Conservation (phyloP, 306 rosid genomes). For the Cajanus cajan region DNA sequence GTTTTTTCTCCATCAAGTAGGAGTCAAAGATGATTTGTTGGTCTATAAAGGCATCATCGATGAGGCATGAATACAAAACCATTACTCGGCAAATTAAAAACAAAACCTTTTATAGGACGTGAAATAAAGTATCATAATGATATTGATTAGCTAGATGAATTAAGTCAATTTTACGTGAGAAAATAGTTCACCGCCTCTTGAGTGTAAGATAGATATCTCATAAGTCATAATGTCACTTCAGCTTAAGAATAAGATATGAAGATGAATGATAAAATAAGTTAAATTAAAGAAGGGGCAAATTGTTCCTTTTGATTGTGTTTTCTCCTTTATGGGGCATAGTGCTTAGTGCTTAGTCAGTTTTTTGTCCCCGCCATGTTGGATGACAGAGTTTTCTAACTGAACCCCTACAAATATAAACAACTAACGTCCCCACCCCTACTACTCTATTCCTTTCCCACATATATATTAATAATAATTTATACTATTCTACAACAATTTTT, state of each 20-base stretch:
- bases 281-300: conserved; percentile 5
- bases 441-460: not conserved
- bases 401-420: not conserved
- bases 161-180: not conserved
- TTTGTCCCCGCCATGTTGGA: conserved; percentile 43
- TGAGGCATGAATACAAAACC: conserved; percentile 10
- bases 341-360: conserved; percentile 41
- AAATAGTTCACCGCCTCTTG: conserved; percentile 18
- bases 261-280: not conserved
- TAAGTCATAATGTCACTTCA: conserved; percentile 24
- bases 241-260: conserved; percentile 13
- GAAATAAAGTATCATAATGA: conserved; percentile 18
- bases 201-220: conserved; percentile 19
- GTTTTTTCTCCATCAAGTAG: not conserved
- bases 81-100: conserved; percentile 23
- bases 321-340: conserved; percentile 32
- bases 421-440: not conserved
- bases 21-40: conserved; percentile 27
- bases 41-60: conserved; percentile 1
- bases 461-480: not conserved
- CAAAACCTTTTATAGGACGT: conserved; percentile 11
- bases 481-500: not conserved
- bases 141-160: conserved; percentile 12
- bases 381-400: not conserved
- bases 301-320: conserved; percentile 29